A percentile compares a stretch with the other conserved stretches of the same genome.
These are phyloP conservation scores for Cenococcum geophilum DNA, from an alignment of 495 filamentous ascomycete genomes.

Conservation along the genomic window DNA sequence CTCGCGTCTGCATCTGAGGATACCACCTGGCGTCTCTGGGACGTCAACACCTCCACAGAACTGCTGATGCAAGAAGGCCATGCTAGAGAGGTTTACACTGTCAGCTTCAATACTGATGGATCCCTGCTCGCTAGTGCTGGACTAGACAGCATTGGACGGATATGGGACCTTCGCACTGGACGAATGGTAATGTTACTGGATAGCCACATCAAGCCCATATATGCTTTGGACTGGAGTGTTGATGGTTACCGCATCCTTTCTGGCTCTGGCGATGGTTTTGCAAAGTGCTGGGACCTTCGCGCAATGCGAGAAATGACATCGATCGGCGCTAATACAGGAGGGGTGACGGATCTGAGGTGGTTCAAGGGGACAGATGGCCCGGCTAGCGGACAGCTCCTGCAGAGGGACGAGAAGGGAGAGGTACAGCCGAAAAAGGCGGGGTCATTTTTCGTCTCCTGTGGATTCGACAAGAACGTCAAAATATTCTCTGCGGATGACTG, in stretches of 20 bases:
- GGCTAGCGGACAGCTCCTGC: conserved; percentile 50
- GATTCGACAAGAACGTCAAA: conserved; percentile 94
- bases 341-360: conserved; percentile 90
- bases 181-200: conserved; percentile 94
- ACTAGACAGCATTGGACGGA: conserved; percentile 85
- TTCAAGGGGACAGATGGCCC: conserved; percentile 75
- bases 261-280: conserved; percentile 89
- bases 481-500: conserved; percentile 95
- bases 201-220: conserved; percentile 88
- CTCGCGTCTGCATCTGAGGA: conserved; percentile 92
- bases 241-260: conserved; percentile 86
- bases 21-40: conserved; percentile 96
- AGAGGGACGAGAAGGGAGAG: conserved; percentile 53
- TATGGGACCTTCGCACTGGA: conserved; percentile 95
- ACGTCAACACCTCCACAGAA: conserved; percentile 76
- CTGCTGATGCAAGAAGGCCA: conserved; percentile 91
- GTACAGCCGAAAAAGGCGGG: conserved; percentile 58
- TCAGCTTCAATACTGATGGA: conserved; percentile 84
- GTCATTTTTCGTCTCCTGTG: conserved; percentile 83
- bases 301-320: conserved; percentile 75
- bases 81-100: conserved; percentile 80
- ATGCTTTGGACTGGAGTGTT: conserved; percentile 82
- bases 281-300: conserved; percentile 95
- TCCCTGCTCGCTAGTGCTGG: conserved; percentile 85
- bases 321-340: conserved; percentile 85